Base-by-base conservation (phyloP, 2,329 filamentous ascomycete species). In the Alternaria arbusti region DNA sequence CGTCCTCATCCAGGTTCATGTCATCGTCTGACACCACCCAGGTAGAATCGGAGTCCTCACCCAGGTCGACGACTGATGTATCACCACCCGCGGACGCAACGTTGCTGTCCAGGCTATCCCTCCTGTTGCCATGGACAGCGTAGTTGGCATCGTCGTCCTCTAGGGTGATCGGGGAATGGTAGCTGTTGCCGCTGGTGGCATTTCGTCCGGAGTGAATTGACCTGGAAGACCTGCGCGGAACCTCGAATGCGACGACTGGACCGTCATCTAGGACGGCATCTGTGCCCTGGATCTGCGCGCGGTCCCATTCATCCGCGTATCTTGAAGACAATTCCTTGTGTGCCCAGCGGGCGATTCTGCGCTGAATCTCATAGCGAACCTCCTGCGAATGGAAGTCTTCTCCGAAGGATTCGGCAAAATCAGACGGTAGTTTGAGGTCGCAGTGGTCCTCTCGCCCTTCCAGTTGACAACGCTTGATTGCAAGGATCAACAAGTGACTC, bases 361-460 rank as follows among this genome's bases (percentile, higher is more conserved):
- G 5, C 44, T 67, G 54, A 17, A 69, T 69, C 8, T 61, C 46
- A 7, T 5, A 2, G 4, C 64, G 59, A 20, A 63, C 55, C 10
- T 32, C 10, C 7, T 9, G 7, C 4, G 66, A 69, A 32, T 69
- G 30, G 20, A 69, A 69, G 6, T 12, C 9, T 1, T 15, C 11
- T 43, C 20, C 20, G 20, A 20, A 20, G 20, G 20, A 20, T 4
- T 13, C 8, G 20, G 20, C 2, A 20, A 20, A 20, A 2, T 3
- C 20, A 20, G 2, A 20, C 2, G 20, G 20, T 2, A 20, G 20
- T 20, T 20, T 20, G 20, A 20, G 20, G 20, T 20, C 20, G 20
- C 20, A 20, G 20, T 20, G 20, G 20, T 20, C 2, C 20, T 20
- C 20, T 20, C 20, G 20, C 20, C 20, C 20, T 20, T 20, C 20